Percentiles rank a stretch among this genome's conserved stretches.
Evolutionary conservation across 306 rosid species (phyloP).

Genomic region (Gastrolobium bilobum): DNA sequence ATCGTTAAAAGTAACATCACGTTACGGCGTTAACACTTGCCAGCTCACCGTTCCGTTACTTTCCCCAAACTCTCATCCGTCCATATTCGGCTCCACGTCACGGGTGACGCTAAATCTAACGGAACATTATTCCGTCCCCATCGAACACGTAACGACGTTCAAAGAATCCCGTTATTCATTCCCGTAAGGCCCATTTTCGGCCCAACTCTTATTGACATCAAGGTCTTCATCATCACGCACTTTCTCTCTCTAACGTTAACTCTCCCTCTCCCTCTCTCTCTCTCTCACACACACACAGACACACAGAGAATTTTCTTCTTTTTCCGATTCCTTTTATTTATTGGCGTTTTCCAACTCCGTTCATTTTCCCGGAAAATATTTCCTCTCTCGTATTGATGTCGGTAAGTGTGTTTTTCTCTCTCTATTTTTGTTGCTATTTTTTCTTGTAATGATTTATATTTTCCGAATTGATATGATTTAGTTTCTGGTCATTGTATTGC

Average conservation of each 20-base stretch:
- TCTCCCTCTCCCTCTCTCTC: conserved; percentile 6
- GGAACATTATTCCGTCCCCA: conserved; percentile 34
- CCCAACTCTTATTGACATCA: conserved; percentile 56
- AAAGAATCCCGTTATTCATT: conserved; percentile 7
- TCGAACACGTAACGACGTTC: conserved; percentile 52
- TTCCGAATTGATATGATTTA: conserved; percentile 34
- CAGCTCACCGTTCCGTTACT: conserved; percentile 54
- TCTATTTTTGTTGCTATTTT: neutral
- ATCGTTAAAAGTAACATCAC: conserved; percentile 20
- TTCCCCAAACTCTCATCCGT: neutral
- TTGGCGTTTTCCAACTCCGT: conserved; percentile 29
- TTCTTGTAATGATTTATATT: neutral
- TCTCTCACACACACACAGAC: conserved; percentile 25
- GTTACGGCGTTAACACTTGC: conserved; percentile 49
- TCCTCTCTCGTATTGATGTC: conserved; percentile 78
- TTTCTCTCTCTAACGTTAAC: conserved; percentile 43
- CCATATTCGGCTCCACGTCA: conserved; percentile 44
- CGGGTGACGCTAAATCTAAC: conserved; percentile 48
- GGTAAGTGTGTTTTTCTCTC: conserved; percentile 64
- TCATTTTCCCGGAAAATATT: conserved; percentile 47
- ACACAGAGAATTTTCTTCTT: conserved; percentile 42
- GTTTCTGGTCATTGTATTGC: conserved; percentile 34
- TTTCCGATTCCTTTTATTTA: conserved; percentile 49
- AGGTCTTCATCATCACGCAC: conserved; percentile 43
- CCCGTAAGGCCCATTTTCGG: conserved; percentile 71